Evolutionary conservation across 352 stramenopile species (phyloP).

Genomic region (Blastocystis sp.): DNA sequence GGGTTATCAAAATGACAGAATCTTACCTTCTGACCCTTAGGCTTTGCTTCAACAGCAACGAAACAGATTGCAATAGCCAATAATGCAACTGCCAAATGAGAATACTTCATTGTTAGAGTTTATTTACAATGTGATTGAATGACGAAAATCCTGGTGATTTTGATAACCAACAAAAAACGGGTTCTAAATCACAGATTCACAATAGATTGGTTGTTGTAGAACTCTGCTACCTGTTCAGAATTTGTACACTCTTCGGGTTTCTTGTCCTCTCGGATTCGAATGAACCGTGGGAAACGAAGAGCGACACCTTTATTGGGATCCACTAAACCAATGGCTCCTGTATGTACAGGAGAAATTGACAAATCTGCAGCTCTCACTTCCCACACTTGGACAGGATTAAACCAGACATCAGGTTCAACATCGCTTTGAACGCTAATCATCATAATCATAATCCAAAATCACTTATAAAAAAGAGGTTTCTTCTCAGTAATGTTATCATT

Average conservation of each 20-base stretch:
- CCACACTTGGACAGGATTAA: slow-evolving; percentile 81
- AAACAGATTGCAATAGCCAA: slow-evolving; percentile 6
- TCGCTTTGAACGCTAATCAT: slow-evolving; percentile 63
- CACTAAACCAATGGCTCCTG: slow-evolving; percentile 83
- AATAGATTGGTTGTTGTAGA: slow-evolving; percentile 77
- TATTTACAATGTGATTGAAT: background rate
- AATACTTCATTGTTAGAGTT: background rate
- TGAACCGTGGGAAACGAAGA: slow-evolving; percentile 94
- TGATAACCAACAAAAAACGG: background rate
- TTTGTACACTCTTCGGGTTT: slow-evolving; percentile 85
- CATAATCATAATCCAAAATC: background rate
- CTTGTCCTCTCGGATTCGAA: slow-evolving; percentile 94
- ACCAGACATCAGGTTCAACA: slow-evolving; percentile 85
- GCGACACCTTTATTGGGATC: slow-evolving; percentile 78
- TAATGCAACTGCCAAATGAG: background rate
- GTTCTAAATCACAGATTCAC: slow-evolving; percentile 61
- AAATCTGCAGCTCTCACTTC: slow-evolving; percentile 95
- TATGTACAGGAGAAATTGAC: slow-evolving; percentile 94
- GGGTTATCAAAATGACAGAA: no score
- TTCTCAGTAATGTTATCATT: slow-evolving; percentile 66
- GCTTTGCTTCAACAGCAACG: background rate
- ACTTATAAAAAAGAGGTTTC: slow-evolving; percentile 43
- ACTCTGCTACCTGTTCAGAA: slow-evolving; percentile 84
- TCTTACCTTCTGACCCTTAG: background rate
- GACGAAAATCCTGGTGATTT: background rate